Evolutionary conservation across 73 alveolate species (phyloP).

Genomic region (Paramecium sonneborni): DNA sequence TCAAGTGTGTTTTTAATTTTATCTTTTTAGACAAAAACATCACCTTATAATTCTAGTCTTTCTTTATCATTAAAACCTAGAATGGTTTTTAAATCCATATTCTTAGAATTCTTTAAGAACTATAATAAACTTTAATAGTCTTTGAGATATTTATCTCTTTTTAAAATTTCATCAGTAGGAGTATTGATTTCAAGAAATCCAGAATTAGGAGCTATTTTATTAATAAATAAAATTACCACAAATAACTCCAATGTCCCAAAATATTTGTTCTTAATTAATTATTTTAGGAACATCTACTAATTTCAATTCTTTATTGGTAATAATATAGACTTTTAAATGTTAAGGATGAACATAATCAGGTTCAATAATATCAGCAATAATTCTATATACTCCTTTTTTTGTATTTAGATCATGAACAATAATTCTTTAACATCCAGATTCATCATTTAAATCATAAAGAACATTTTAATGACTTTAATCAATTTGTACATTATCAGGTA

Average conservation of each 20-base stretch:
- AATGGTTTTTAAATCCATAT: conserved; percentile 46
- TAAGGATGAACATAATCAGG: conserved; percentile 55
- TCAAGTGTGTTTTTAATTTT: background rate
- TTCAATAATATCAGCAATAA: conserved; percentile 44
- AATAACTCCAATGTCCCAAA: conserved; percentile 51
- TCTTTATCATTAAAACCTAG: conserved; percentile 45
- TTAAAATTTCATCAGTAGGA: conserved; percentile 11
- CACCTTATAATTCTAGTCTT: conserved; percentile 19
- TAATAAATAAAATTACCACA: background rate
- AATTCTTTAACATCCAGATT: conserved; percentile 25
- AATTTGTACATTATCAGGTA: conserved; percentile 30
- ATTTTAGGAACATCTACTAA: conserved; percentile 49
- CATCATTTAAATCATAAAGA: conserved; percentile 32
- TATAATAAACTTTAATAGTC: conserved; percentile 9
- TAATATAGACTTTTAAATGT: conserved; percentile 13
- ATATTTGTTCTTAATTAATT: background rate
- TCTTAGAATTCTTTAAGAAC: conserved; percentile 42
- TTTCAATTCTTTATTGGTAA: conserved; percentile 23
- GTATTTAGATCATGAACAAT: background rate
- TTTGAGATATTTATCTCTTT: conserved; percentile 31
- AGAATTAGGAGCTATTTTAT: background rate
- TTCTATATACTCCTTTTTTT: conserved; percentile 36
- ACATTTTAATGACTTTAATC: conserved; percentile 22
- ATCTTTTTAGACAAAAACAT: conserved; percentile 10
- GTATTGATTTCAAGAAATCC: conserved; percentile 32